Evolutionary conservation across 176 grass and related monocot species (phyloP), one percentile per base, ranked within the genome.

Genomic region (Oropetium thomaeum): DNA sequence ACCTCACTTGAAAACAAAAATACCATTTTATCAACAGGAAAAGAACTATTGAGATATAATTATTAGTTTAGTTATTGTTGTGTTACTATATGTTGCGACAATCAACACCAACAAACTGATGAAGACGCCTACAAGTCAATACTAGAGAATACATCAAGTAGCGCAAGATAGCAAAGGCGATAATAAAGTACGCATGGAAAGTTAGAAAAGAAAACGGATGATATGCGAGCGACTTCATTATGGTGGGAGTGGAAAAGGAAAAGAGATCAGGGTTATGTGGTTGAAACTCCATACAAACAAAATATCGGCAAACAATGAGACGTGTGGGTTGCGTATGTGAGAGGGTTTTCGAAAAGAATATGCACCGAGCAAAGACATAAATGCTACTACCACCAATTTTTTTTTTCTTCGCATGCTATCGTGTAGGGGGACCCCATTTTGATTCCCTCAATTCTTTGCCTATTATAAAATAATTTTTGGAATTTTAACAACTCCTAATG

Each of bases 181-280:
- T 68, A 90, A 65, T n/a, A 81, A 75, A 75, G 62, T 40, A 22
- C 4, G 31, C 7, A 17, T 61, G 34, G 69, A 87, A 77, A 87
- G 41, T n/a, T 30, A 38, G 29, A 0, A n/a, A 2, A 45, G 71
- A n/a, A n/a, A 17, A 49, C 7, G n/a, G 34, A 47, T 14, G 10
- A 78, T 66, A 34, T 38, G 63, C 22, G 15, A 25, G 67, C 33
- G 54, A 42, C 55, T 63, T 88, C 71, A 49, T 45, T 9, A 52
- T 63, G 58, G 66, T 82, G 71, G 29, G 37, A 51, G 31, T 78
- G 78, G 73, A 72, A 77, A 85, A 51, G n/a, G 51, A 64, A 38
- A 58, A 30, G 42, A 62, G 71, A 75, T 85, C 58, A 61, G 17
- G 62, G 37, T 69, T 90, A 78, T 88, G 88, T 94, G 85, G 91